A percentile compares a stretch with the other conserved stretches of the same genome.
Evolutionary conservation across 2,329 filamentous ascomycete genomes (phyloP).

Genomic region (Arthrobotrys entomopaga): DNA sequence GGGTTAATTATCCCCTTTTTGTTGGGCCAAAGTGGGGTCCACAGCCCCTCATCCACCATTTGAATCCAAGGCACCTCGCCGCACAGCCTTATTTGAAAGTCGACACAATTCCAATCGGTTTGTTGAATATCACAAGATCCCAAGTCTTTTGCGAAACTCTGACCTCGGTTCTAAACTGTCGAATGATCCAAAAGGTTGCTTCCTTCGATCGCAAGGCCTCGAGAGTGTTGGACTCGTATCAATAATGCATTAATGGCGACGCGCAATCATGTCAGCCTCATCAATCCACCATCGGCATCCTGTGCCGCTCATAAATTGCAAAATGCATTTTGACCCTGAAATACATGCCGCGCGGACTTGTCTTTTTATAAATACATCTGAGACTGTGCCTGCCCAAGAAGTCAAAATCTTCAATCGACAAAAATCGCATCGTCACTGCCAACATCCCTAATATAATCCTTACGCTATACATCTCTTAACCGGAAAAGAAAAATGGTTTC

Average conservation of each 20-base stretch:
- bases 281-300: background rate
- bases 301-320: slow-evolving; percentile 36
- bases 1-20: no score
- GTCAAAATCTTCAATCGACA: background rate
- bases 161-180: slow-evolving; percentile 33
- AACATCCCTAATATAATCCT: background rate
- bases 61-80: slow-evolving; percentile 26
- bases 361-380: slow-evolving; percentile 25
- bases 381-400: slow-evolving; percentile 20
- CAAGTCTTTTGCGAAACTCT: slow-evolving; percentile 5
- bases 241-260: slow-evolving; percentile 41
- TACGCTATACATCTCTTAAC: background rate
- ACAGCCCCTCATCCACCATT: background rate
- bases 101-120: slow-evolving; percentile 11
- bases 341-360: no score
- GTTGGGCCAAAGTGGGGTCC: background rate
- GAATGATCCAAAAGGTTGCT: slow-evolving; percentile 1
- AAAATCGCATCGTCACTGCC: slow-evolving; percentile 4
- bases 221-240: slow-evolving; percentile 2
- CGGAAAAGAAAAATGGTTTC: background rate
- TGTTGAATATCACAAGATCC: slow-evolving; percentile 37
- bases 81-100: slow-evolving; percentile 30
- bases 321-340: background rate
- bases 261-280: slow-evolving; percentile 49
- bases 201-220: slow-evolving; percentile 10